These are phyloP conservation scores for Coelastrella sp. DNA, from an alignment of 139 green algal genomes.

Conservation along the genomic window DNA sequence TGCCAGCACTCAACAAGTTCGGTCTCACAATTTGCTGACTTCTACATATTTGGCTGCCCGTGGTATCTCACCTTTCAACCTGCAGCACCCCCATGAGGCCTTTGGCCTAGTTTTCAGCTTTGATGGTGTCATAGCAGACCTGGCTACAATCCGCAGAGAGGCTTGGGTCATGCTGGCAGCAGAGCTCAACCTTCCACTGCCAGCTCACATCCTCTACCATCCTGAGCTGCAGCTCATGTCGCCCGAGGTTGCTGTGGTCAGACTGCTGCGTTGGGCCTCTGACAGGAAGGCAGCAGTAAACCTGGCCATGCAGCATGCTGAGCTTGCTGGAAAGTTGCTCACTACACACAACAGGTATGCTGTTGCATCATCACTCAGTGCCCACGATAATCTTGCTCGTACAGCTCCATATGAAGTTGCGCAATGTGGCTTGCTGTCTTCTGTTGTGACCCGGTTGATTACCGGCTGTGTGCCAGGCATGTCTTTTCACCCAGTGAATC, in stretches of 20 bases:
- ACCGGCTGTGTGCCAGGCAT: no score
- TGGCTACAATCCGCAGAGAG: slow-evolving; percentile 51
- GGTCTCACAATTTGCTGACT: no score
- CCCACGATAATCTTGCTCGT: no score
- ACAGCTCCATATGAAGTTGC: no score
- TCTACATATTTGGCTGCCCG: no score
- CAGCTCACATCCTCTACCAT: slow-evolving; percentile 47
- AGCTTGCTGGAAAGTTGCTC: slow-evolving; percentile 59
- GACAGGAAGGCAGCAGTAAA: slow-evolving; percentile 62
- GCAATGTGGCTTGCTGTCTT: no score
- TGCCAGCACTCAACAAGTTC: no score
- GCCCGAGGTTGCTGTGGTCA: slow-evolving; percentile 63
- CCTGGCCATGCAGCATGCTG: slow-evolving; percentile 70
- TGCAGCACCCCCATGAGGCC: slow-evolving; percentile 82
- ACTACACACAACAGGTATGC: slow-evolving; percentile 33
- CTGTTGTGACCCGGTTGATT: no score
- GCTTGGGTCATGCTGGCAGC: slow-evolving; percentile 77
- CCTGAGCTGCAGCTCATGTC: slow-evolving; percentile 58
- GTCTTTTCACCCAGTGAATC: no score
- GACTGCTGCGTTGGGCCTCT: slow-evolving; percentile 80
- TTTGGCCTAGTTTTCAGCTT: slow-evolving; percentile 83
- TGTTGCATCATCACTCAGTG: no score
- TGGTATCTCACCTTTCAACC: not conserved
- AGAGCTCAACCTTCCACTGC: slow-evolving; percentile 58
- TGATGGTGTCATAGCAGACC: slow-evolving; percentile 58